These are phyloP conservation scores for Botryotinia narcissicola DNA, from an alignment of 2,329 filamentous ascomycete species.

Conservation along the genomic window DNA sequence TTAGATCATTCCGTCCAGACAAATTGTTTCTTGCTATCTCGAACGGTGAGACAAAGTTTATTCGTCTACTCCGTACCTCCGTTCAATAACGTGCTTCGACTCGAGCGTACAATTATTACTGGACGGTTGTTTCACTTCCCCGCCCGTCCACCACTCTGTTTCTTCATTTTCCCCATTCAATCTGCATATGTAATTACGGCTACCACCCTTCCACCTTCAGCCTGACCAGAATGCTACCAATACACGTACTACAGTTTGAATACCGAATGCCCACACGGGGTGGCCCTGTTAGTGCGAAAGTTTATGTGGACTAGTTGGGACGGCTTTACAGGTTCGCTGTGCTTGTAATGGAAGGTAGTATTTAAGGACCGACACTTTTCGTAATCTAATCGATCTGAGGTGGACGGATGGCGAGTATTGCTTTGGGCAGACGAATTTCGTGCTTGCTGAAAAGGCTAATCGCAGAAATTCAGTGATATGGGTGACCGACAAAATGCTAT, in stretches of 20 bases:
- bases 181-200: not conserved
- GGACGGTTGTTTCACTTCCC: not conserved
- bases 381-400: not conserved
- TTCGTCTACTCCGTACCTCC: not conserved
- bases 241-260: not conserved
- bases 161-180: not conserved
- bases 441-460: not conserved
- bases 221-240: not conserved
- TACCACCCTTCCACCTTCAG: not conserved
- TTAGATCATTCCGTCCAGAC: not conserved
- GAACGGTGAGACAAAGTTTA: not conserved
- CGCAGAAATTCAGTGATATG: not conserved
- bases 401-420: not conserved
- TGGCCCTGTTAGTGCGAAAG: not conserved
- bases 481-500: not conserved
- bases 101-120: not conserved
- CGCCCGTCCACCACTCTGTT: not conserved
- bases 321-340: not conserved
- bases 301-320: not conserved
- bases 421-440: not conserved
- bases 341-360: not conserved
- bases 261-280: not conserved
- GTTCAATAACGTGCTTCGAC: not conserved
- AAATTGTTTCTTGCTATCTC: not conserved
- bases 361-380: not conserved